Evolutionary conservation across 2,329 filamentous ascomycete genomes (phyloP), one percentile per base, ranked within the genome.

Genomic region (Aspergillus fructus): DNA sequence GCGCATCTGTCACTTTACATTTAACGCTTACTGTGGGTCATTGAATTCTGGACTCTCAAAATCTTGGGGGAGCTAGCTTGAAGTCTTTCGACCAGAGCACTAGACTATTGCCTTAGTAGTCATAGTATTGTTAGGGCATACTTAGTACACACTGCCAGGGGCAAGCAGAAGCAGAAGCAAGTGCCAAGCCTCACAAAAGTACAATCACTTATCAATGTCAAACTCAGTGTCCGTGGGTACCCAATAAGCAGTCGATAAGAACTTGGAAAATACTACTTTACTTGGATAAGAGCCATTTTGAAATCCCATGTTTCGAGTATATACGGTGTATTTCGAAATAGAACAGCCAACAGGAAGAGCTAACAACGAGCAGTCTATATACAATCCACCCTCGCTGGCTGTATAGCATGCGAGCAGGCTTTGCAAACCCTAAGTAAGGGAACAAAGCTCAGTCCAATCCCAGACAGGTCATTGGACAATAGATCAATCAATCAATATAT

Each of bases 141-240:
- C 11, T 30, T 50, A 40, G 48, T 11, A 30, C 8, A 30, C 9
- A 11, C 9, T 30, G 27, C 11, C 3, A 30, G 27, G 27, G 50
- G 27, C 37, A 46, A 53, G 30, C 30, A 39, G 39, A 46, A 52
- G 40, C 40, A 46, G 45, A 53, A 53, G 50, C 50, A 40, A 40
- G 39, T n/a, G 42, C 42, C 42, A 45, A 45, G 42, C 15, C 15
- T 27, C 39, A 41, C 9, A n/a, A 41, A 41, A 13, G 27, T 30
- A 30, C 27, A 9, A 11, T 24, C 7, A 27, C n/a, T 15, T 46
- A 46, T 3, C 9, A 27, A 27, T 15, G 27, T 15, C 58, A 15
- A n/a, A 21, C 21, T 11, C 4, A 1, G 12, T 12, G 6, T 17
- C 41, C 12, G 15, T 23, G 24, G 24, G 5, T 23, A 1, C 19